Evolutionary conservation across 768 basidiomycete species (phyloP), one percentile per base, ranked within the genome.

Genomic region (Leccinum imitatum): DNA sequence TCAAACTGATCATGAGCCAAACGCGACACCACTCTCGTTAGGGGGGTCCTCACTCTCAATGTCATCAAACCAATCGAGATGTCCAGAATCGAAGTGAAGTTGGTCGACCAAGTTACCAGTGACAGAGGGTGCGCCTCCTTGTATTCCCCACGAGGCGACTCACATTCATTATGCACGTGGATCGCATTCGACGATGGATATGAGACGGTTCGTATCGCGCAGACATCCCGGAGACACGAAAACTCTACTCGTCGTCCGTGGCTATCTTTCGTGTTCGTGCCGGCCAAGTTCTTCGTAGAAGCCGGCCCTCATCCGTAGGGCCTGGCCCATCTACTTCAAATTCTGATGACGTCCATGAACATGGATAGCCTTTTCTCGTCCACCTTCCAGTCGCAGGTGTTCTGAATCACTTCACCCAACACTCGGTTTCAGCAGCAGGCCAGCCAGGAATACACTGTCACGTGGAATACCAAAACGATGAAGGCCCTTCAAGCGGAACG

Each of bases 11-110:
- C 25, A 25, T 19, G 64, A 71, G 21, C 65, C 75, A 3, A 69
- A 73, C 21, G 84, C 86, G 3, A 80, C 89, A 1, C 84, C 0
- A 80, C 87, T 14, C 75, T 88, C 63, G 77, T 91, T 7, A 76
- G 90, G 60, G 90, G 88, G 1, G 71, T 91, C 3, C 77, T 91
- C 58, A 84, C 82, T 3, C 75, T 91, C 25, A 77, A 80, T 39
- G 75, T 91, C 19, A 76, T 75, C 33, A 97, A 97, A 72, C 87
- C 95, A 1, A 94, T 86, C 56, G 86, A 83, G 66, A 90, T 99
- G 62, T 87, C 90, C 41, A 91, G 85, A 64, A 95, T 99, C 55
- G 87, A 89, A 55, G 80, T 95, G 47, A 87, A 89, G 69, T 75
- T 98, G 27, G 78, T 84, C 30, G 95, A 91, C 4, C 81, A 23